Evolutionary conservation across 192 early-diverging fungal species (phyloP), one percentile per base, ranked within the genome.

Genomic region (Coemansia sp.): DNA sequence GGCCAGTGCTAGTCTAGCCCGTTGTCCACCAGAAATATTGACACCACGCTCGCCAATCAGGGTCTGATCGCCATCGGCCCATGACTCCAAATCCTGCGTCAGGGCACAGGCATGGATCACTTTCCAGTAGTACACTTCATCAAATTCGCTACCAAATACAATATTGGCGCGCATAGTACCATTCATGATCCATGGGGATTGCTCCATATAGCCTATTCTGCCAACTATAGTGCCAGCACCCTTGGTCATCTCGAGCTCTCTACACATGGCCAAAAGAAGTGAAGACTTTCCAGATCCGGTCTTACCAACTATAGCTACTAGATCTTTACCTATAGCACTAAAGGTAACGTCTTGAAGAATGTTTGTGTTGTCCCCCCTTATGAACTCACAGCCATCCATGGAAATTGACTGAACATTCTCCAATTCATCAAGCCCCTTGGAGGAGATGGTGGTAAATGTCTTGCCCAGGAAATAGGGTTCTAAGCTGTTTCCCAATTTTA

Each of bases 241-340:
- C 13, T 39, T 34, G 3, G 65, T 59, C 34, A 81, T 78, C 48
- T 76, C 85, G 80, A 91, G 90, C 62, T 93, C 92, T 11, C 92
- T 90, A 25, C 93, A 80, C 33, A 95, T 68, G n/a, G 90, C 87
- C 47, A 85, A 86, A 2, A 95, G 70, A 10, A 95, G 72, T 1
- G 90, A 88, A 0, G 88, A 90, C 66, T 95, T 95, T 45, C 92
- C 92, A 23, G 82, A 76, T 7, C 91, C 93, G 16, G 93, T 90
- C 0, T 85, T 70, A 2, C 93, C 93, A 11, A 93, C 88, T 36
- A 95, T 67, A 0, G 89, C 92, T 2, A 89, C 86, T 12, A 95
- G 83, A 4, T 75, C 37, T 38, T 87, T 77, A 50, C 76, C 61
- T 66, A 71, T 60, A 75, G 89, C 58, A 42, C 59, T 62, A 42